Conservation (phyloP, 2,329 filamentous ascomycete genomes). For the Talaromyces sp. region DNA sequence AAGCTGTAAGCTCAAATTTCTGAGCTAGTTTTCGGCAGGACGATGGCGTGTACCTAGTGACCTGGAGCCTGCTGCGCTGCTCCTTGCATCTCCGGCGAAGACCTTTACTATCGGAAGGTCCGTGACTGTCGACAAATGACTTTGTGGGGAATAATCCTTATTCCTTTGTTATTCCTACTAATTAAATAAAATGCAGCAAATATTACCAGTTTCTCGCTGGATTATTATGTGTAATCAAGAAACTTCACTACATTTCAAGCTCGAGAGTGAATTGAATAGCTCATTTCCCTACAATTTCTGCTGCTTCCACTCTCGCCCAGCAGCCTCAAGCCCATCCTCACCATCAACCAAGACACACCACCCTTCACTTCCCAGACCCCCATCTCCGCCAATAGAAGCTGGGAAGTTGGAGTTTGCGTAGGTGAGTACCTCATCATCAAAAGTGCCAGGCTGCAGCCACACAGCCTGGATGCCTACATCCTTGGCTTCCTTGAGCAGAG, state of each 20-base stretch:
- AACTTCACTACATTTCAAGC: background rate
- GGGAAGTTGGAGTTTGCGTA: constrained; percentile 66
- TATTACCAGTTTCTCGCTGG: background rate
- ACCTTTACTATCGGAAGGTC: background rate
- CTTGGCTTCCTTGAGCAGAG: constrained; percentile 71
- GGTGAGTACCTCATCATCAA: constrained; percentile 66
- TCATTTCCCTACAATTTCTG: constrained; percentile 31
- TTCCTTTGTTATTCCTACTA: background rate
- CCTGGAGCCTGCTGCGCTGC: background rate
- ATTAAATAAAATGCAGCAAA: background rate
- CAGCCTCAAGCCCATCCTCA: constrained; percentile 53
- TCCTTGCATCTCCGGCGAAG: background rate
- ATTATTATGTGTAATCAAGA: background rate
- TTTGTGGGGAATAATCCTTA: background rate
- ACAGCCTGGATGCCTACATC: constrained; percentile 66
- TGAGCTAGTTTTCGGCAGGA: background rate
- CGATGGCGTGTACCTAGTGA: background rate
- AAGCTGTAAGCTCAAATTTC: background rate
- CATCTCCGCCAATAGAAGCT: constrained; percentile 61
- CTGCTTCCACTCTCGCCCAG: constrained; percentile 46
- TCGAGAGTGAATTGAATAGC: background rate
- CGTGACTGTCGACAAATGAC: background rate
- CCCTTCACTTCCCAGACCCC: constrained; percentile 62
- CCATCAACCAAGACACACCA: constrained; percentile 89
- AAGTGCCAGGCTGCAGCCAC: constrained; percentile 89